Evolutionary conservation across 2,329 filamentous ascomycete species (phyloP), one percentile per base, ranked within the genome.

Genomic region (Ascochyta fabae): DNA sequence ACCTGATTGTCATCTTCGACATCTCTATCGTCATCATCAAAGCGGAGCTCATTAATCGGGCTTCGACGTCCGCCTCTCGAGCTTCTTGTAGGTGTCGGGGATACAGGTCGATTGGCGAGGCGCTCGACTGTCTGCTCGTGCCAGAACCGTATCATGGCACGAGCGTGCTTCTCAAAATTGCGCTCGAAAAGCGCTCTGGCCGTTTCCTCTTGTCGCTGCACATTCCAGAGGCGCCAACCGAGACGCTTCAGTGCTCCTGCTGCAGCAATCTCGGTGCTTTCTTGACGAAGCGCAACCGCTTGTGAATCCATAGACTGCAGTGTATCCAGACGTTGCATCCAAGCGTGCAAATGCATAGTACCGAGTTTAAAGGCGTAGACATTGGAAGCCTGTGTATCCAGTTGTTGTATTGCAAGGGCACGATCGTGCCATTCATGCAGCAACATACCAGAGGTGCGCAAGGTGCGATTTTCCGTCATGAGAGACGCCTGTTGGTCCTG

Each of bases 211-310:
- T 78, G 78, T 47, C 80, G 79, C 23, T 77, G 76, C 4, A 84
- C 73, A 36, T 84, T 83, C 72, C 87, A 87, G 2, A 83, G 74
- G 7, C 80, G 80, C 72, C 86, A 82, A 48, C 83, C 84, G n/a
- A 87, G 72, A 63, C 80, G 84, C 66, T 83, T 84, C 53, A 87
- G 73, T 23, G 77, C 78, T 13, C 73, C 74, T 10, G 77, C 76
- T 13, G 83, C 80, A 4, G 79, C 71, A 23, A 78, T 72, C 12
- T 82, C 77, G 4, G 80, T 72, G 38, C 79, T 80, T 53, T 82
- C 75, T 24, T 79, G 77, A 46, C 78, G 68, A 33, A 84, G 75
- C 1, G 74, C 69, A 3, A 75, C 56, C 12, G 84, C 84, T 64
- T 80, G 77, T 23, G 78, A 48, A 2, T 77, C 68, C 50, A 77